Evolutionary conservation across 1,139 yeast genomes (phyloP).

Genomic region (Meyerozyma elateridarum): DNA sequence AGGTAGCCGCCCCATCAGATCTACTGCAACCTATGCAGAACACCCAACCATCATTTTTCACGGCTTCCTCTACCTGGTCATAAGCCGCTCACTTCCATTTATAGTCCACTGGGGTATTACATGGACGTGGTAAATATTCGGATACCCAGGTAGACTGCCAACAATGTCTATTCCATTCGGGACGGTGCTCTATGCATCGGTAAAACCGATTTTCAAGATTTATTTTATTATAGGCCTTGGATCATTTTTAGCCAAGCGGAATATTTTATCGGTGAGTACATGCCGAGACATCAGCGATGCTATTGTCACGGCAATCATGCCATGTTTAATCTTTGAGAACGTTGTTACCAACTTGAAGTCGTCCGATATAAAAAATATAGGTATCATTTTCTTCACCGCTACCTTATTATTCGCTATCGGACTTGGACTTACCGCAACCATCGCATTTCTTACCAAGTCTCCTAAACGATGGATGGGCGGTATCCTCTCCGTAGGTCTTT

Average conservation of each 20-base stretch:
- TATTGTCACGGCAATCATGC: slow-evolving; percentile 68
- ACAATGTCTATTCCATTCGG: slow-evolving; percentile 41
- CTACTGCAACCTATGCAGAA: too few species aligned
- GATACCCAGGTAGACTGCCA: neutral
- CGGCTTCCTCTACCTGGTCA: too few species aligned
- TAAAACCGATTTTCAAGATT: slow-evolving; percentile 84
- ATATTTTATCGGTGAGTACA: slow-evolving; percentile 69
- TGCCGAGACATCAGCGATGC: slow-evolving; percentile 69
- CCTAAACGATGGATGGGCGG: slow-evolving; percentile 85
- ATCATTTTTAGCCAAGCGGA: slow-evolving; percentile 56
- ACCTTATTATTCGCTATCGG: slow-evolving; percentile 40
- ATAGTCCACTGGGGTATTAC: too few species aligned
- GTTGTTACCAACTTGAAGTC: slow-evolving; percentile 68
- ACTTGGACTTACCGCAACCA: slow-evolving; percentile 29
- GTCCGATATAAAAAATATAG: slow-evolving; percentile 68
- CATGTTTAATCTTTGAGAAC: slow-evolving; percentile 75
- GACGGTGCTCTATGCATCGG: slow-evolving; percentile 69
- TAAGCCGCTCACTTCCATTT: too few species aligned
- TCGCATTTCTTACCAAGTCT: slow-evolving; percentile 35
- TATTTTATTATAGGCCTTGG: slow-evolving; percentile 74
- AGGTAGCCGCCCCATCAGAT: too few species aligned
- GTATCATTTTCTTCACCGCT: slow-evolving; percentile 61
- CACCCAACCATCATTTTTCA: too few species aligned
- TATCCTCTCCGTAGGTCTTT: slow-evolving; percentile 56
- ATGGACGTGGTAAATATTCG: too few species aligned